phyloP scores from a whole-genome alignment of 495 filamentous ascomycete genomes.

The Penicillium herquei region DNA sequence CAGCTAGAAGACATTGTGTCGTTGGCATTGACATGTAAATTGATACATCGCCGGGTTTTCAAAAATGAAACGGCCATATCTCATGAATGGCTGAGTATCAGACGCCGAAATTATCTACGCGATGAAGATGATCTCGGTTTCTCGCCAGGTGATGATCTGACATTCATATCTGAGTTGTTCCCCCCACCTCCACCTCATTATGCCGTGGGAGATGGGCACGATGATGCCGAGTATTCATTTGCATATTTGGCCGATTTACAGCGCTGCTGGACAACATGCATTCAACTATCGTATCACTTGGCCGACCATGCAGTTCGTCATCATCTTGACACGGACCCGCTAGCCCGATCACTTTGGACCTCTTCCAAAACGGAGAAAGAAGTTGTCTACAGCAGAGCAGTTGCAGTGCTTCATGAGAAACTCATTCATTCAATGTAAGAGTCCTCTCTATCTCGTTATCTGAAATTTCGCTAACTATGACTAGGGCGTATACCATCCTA shows the following conservation, averaged over 20 bases:
- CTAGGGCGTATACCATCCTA: slow-evolving; percentile 27
- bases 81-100: slow-evolving; percentile 21
- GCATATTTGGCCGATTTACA: slow-evolving; percentile 28
- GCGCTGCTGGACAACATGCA: slow-evolving; percentile 30
- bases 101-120: not conserved
- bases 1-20: slow-evolving; percentile 22
- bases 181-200: slow-evolving; percentile 32
- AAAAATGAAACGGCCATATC: slow-evolving; percentile 25
- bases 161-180: slow-evolving; percentile 30
- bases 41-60: slow-evolving; percentile 19
- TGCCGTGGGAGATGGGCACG: slow-evolving; percentile 7
- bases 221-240: slow-evolving; percentile 29
- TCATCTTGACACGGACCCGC: slow-evolving; percentile 24
- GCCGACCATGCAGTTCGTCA: slow-evolving; percentile 25
- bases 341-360: slow-evolving; percentile 17
- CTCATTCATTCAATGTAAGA: slow-evolving; percentile 27
- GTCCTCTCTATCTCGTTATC: not conserved
- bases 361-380: slow-evolving; percentile 31
- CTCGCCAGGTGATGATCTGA: slow-evolving; percentile 26
- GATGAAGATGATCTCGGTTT: not conserved
- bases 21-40: slow-evolving; percentile 23
- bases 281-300: slow-evolving; percentile 27
- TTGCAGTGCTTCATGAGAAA: slow-evolving; percentile 22
- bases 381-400: slow-evolving; percentile 25
- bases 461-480: slow-evolving; percentile 1